These are phyloP conservation scores for Cladosporium sp. DNA, from an alignment of 2,329 filamentous ascomycete species.

Conservation along the genomic window DNA sequence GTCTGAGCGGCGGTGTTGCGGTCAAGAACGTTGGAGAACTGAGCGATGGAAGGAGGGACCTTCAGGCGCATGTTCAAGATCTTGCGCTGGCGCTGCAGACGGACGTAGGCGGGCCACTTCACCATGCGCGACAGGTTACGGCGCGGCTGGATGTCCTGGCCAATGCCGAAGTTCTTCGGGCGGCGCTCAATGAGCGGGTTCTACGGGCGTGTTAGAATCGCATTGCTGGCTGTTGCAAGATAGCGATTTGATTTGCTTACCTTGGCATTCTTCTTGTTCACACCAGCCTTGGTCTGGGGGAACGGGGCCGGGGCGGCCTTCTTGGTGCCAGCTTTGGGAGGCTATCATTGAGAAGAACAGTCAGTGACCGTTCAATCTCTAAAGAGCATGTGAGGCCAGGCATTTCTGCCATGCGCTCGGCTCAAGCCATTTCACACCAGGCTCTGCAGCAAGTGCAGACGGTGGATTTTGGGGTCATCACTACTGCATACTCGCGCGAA, in stretches of 20 bases:
- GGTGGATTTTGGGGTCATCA: constrained; percentile 16
- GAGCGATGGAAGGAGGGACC: constrained; percentile 92
- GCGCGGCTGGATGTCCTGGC: constrained; percentile 95
- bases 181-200: constrained; percentile 99
- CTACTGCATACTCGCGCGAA: constrained; percentile 15
- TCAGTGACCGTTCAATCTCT: constrained; percentile 93
- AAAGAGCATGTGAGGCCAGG: constrained; percentile 58
- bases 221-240: not conserved
- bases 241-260: constrained; percentile 50
- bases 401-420: constrained; percentile 48
- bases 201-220: constrained; percentile 42
- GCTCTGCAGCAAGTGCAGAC: constrained; percentile 15
- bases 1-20: constrained; percentile 93
- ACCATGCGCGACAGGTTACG: constrained; percentile 98
- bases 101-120: constrained; percentile 99
- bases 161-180: constrained; percentile 94
- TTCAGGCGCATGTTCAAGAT: constrained; percentile 98
- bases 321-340: constrained; percentile 80
- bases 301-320: constrained; percentile 96
- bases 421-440: constrained; percentile 46
- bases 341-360: constrained; percentile 99
- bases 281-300: constrained; percentile 82
- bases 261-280: constrained; percentile 91
- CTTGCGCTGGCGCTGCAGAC: constrained; percentile 90
- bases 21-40: constrained; percentile 97